These are phyloP conservation scores for Pythium aristosporum DNA, from an alignment of 352 stramenopile genomes.

Conservation along the genomic window DNA sequence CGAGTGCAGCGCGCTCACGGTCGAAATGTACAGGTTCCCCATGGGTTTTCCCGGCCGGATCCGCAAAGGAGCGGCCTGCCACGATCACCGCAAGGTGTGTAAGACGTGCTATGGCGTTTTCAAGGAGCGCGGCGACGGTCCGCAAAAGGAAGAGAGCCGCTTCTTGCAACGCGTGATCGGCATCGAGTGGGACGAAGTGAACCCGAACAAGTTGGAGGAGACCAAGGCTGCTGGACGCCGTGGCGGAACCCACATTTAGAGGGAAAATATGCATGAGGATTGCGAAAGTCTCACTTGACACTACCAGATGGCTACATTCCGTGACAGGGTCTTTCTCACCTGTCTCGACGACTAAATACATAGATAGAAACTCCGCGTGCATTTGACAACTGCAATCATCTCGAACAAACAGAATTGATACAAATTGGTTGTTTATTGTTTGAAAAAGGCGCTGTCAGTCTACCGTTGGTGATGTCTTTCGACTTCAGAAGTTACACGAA, in stretches of 20 bases:
- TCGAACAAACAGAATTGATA: background rate
- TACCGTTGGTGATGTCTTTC: background rate
- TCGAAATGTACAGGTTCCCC: conserved; percentile 81
- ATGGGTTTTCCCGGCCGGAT: conserved; percentile 82
- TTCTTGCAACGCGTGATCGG: conserved; percentile 84
- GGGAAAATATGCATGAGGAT: background rate
- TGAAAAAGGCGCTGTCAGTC: background rate
- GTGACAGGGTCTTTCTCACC: no score
- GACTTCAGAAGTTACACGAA: background rate
- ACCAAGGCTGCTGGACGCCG: conserved; percentile 49
- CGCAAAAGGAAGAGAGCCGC: conserved; percentile 58
- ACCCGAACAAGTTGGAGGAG: conserved; percentile 77
- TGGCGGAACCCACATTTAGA: conserved; percentile 36
- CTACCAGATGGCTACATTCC: no score
- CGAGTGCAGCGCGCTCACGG: conserved; percentile 60
- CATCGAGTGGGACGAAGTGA: conserved; percentile 89
- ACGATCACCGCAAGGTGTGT: conserved; percentile 75
- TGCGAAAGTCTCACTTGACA: background rate
- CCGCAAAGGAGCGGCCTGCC: conserved; percentile 57
- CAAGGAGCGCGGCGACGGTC: conserved; percentile 73
- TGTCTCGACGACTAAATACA: no score
- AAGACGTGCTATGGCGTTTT: conserved; percentile 88
- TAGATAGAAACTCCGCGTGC: no score
- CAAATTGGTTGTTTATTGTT: background rate
- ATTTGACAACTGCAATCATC: no score